Evolutionary conservation across 2,329 filamentous ascomycete species (phyloP), one percentile per base, ranked within the genome.

Genomic region (Sordariomycetes sp.): DNA sequence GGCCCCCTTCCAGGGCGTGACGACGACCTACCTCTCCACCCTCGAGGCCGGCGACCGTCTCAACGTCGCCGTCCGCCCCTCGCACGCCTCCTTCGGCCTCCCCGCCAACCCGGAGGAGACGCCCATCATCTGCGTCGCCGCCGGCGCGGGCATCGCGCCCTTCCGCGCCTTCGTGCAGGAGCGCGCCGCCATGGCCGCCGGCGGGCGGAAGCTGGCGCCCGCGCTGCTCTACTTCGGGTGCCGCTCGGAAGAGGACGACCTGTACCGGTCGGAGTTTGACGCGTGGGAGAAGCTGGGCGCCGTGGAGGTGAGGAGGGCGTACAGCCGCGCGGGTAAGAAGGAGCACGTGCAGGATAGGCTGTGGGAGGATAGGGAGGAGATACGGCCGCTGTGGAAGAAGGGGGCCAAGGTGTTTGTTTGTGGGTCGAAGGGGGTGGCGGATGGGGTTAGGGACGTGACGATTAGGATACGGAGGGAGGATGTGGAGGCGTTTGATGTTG

Each of bases 191-290:
- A 74, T 79, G 71, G 66, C 76, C 16, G 69, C 68, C 3, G 74
- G 74, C 0, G 82, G 83, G 1, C 73, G 79, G 14, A 70, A 67
- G 32, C 71, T 88, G 0, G 85, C 82, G 0, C 81, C 79, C 0
- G 82, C 84, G 0, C 61, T 88, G n/a, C 74, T 89, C 1, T 87
- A 87, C 72, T 78, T 82, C 63, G 86, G 86, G 5, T 88, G 84
- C 66, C 79, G 81, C 16, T 66, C 72, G 5, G 74, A 73, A 0
- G 67, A 71, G 14, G 86, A 89, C 62, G 76, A 82, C 48, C 65
- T 89, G 0, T 89, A 89, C 69, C 70, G 75, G 0, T 76, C 79
- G 0, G 79, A 84, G 61, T 69, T 88, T 3, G 75, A 76, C 16
- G 67, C 65, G 7, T 90, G 87, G 87, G 76, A 84, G 64, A 61